phyloP scores from a whole-genome alignment of 2,329 filamentous ascomycete species.

The Trichoderma endophyticum region DNA sequence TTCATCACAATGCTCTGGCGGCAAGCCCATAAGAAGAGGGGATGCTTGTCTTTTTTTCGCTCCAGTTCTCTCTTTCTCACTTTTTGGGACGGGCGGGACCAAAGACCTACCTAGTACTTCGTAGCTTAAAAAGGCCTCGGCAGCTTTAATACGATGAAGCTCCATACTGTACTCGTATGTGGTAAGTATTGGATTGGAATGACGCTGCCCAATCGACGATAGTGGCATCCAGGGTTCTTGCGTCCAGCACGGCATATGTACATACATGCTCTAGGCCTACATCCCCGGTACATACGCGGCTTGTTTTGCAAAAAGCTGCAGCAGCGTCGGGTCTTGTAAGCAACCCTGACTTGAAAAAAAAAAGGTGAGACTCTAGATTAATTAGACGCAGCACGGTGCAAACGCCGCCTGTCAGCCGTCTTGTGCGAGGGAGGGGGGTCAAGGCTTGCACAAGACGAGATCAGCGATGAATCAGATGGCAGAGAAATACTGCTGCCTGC shows the following conservation, averaged over 20 bases:
- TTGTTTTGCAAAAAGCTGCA: not conserved
- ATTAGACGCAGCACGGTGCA: conserved; percentile 5
- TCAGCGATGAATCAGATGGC: conserved; percentile 8
- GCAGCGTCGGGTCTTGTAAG: not conserved
- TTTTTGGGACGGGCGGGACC: not conserved
- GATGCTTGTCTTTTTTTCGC: not conserved
- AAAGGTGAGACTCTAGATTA: conserved; percentile 1
- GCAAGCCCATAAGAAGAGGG: not conserved
- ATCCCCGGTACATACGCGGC: not conserved
- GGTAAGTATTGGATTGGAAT: not conserved
- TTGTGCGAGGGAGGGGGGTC: not conserved
- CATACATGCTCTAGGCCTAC: not conserved
- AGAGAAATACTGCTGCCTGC: conserved; percentile 15
- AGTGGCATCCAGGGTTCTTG: not conserved
- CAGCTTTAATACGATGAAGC: not conserved
- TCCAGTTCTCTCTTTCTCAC: not conserved
- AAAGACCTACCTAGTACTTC: not conserved
- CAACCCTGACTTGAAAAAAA: not conserved
- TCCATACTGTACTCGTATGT: not conserved
- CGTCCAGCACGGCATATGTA: not conserved
- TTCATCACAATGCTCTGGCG: not conserved
- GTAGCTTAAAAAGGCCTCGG: not conserved
- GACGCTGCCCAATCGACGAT: conserved; percentile 6
- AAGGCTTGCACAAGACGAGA: conserved; percentile 3
- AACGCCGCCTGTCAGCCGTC: conserved; percentile 4